Evolutionary conservation across 1,139 yeast species (phyloP).

Genomic region (Sugiyamaella paludigena): DNA sequence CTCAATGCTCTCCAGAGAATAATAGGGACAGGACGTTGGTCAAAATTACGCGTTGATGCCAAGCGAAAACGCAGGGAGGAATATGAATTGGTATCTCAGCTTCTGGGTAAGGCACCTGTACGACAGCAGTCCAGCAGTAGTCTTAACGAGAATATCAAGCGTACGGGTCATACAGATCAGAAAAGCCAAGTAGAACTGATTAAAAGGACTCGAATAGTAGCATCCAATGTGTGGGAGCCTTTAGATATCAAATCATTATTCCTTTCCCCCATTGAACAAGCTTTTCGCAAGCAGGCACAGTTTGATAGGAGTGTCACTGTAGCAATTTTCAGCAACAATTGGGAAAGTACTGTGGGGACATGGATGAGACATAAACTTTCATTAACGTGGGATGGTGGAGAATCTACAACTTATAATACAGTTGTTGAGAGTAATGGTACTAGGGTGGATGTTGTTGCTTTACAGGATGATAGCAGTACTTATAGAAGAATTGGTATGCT

Average conservation of each 20-base stretch:
- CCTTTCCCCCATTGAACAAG: slow-evolving; percentile 14
- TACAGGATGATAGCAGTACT: slow-evolving; percentile 24
- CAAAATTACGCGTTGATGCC: slow-evolving; percentile 25
- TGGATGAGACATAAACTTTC: slow-evolving; percentile 35
- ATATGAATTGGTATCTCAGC: slow-evolving; percentile 23
- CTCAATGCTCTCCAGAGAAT: slow-evolving; percentile 29
- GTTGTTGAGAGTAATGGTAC: slow-evolving; percentile 15
- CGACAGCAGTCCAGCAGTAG: slow-evolving; percentile 6
- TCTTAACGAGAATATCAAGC: slow-evolving; percentile 18
- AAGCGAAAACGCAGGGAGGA: slow-evolving; percentile 26
- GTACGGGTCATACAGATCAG: slow-evolving; percentile 34
- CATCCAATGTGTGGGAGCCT: slow-evolving; percentile 30
- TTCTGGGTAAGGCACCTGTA: slow-evolving; percentile 24
- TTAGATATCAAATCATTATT: slow-evolving; percentile 19
- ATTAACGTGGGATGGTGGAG: slow-evolving; percentile 24
- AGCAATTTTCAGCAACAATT: slow-evolving; percentile 30
- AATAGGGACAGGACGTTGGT: slow-evolving; percentile 20
- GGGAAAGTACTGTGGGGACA: slow-evolving; percentile 32
- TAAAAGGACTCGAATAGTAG: slow-evolving; percentile 13
- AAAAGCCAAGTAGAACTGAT: slow-evolving; percentile 11
- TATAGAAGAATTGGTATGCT: slow-evolving; percentile 28
- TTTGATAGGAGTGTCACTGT: slow-evolving; percentile 20
- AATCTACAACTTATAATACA: slow-evolving; percentile 9
- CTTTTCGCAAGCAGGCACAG: slow-evolving; percentile 19
- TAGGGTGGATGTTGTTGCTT: slow-evolving; percentile 22